These are phyloP conservation scores for Claviceps digitariae DNA, from an alignment of 2,329 filamentous ascomycete species.

Conservation along the genomic window DNA sequence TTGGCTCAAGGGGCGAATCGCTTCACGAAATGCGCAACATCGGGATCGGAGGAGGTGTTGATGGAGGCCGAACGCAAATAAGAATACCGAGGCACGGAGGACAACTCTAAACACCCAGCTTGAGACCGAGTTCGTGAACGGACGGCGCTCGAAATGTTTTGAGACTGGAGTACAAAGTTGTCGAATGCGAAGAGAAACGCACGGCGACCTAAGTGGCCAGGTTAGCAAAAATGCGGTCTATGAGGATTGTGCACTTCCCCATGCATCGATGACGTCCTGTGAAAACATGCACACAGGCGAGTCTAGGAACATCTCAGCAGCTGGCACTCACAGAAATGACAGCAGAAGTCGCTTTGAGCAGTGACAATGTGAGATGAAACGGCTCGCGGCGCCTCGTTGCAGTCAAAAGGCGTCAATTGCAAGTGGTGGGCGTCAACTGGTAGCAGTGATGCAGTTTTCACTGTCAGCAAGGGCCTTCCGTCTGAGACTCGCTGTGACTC, in stretches of 20 bases:
- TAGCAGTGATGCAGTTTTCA: conserved; percentile 4
- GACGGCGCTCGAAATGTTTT: neutral
- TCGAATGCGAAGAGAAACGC: neutral
- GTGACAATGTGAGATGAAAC: neutral
- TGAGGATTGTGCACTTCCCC: neutral
- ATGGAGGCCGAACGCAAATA: neutral
- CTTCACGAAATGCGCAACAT: conserved; percentile 5
- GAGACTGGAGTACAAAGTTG: neutral
- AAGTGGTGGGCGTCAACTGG: neutral
- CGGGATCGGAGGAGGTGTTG: neutral
- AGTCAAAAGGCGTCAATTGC: neutral
- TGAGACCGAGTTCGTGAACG: neutral
- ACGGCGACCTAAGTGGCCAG: conserved; percentile 4
- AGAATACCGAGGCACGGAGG: neutral
- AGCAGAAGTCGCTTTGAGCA: neutral
- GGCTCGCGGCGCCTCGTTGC: neutral
- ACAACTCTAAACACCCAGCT: neutral
- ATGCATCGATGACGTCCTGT: neutral
- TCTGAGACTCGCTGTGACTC: neutral
- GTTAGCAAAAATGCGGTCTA: conserved; percentile 4
- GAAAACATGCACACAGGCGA: neutral
- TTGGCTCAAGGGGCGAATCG: conserved; percentile 6
- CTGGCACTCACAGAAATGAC: neutral
- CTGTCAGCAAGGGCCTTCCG: neutral
- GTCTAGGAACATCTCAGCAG: neutral